These are phyloP conservation scores for Penicillium paxilli DNA, from an alignment of 495 filamentous ascomycete species.

Conservation along the genomic window DNA sequence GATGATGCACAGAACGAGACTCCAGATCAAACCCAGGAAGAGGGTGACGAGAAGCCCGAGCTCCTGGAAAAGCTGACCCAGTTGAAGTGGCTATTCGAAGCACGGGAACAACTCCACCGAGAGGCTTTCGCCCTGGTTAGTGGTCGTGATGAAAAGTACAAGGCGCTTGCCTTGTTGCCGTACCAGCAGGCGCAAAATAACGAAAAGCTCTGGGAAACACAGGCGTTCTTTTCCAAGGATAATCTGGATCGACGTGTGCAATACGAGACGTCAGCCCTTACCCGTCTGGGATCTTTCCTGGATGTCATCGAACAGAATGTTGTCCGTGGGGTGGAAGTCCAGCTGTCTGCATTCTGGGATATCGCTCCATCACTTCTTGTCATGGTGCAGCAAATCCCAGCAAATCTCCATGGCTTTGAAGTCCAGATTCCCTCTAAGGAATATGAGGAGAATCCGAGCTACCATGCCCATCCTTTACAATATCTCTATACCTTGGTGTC, in stretches of 20 bases:
- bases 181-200: conserved; percentile 69
- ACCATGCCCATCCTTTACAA: conserved; percentile 75
- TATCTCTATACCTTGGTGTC: conserved; percentile 82
- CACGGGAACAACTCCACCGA: conserved; percentile 79
- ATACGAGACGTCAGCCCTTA: conserved; percentile 64
- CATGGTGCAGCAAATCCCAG: conserved; percentile 75
- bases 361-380: conserved; percentile 80
- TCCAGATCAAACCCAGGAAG: conserved; percentile 84
- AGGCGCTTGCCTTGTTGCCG: conserved; percentile 74
- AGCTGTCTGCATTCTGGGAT: conserved; percentile 95
- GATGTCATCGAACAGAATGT: conserved; percentile 83
- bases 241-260: conserved; percentile 62
- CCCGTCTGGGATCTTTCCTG: conserved; percentile 75
- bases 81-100: conserved; percentile 96
- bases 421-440: conserved; percentile 72
- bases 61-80: conserved; percentile 90
- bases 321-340: conserved; percentile 82
- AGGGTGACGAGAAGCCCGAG: conserved; percentile 94
- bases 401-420: conserved; percentile 56
- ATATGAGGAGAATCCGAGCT: conserved; percentile 81
- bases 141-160: conserved; percentile 83
- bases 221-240: conserved; percentile 80
- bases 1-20: conserved; percentile 69
- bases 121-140: conserved; percentile 80
- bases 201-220: conserved; percentile 73